Evolutionary conservation across 306 rosid species (phyloP), one percentile per base, ranked within the genome.

Genomic region (Cucumis hystrix): DNA sequence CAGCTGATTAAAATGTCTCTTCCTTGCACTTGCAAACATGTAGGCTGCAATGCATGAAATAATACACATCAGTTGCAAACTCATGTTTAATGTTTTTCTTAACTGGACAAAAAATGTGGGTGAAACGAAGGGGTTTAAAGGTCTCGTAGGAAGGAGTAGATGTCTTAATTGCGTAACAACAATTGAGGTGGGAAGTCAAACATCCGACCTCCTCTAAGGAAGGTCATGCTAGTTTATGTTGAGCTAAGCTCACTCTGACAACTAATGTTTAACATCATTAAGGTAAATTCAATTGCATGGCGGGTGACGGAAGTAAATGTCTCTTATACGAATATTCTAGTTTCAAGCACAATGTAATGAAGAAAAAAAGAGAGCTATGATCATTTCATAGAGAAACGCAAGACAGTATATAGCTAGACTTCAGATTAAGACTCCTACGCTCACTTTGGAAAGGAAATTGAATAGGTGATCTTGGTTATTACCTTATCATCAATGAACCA

Each of bases 11-110:
- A 76, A 56, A 9, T 88, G 91, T 85, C 83, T 86, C 84, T 64
- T 87, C 79, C 80, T 87, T 54, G 89, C 84, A 33, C 82, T 79
- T 61, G 84, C 83, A 83, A 93, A 91, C 57, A 93, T 82, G 84
- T 78, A 93, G 77, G 93, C 97, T 93, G 90, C 79, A 81, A 78
- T 64, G 73, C 66, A 30, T 70, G 49, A 57, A 80, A 78, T 56
- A 80, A 78, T 56, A 82, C 33, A 81, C 66, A 66, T 64, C 62
- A 73, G 72, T 82, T 79, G 74, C 74, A 40, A 83, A 52, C 67
- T 77, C 51, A 21, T 17, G 74, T 47, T 20, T 74, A 43, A 47
- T 4, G 72, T n/a, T 68, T 60, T 13, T 21, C 12, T 60, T 60
- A 2, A 2, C 37, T 23, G 35, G 4, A 59, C 37, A 23, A 11